A percentile compares a stretch with the other conserved stretches of the same genome.
phyloP scores from a whole-genome alignment of 1,284 basidiomycete species.

The Ceratobasidium sp. region DNA sequence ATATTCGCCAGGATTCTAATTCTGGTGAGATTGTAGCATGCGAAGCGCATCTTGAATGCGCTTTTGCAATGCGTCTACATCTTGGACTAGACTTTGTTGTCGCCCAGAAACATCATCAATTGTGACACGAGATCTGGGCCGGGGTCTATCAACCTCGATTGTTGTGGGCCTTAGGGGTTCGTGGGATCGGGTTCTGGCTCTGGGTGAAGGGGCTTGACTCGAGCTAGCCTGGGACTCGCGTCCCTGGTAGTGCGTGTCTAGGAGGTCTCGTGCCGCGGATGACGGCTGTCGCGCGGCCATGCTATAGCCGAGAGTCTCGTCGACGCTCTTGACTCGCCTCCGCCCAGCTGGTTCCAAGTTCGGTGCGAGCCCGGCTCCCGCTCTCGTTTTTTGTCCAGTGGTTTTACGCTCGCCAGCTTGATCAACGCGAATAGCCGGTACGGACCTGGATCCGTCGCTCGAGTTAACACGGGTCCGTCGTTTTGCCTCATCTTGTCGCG shows the following conservation, averaged over 20 bases:
- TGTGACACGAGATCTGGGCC: neutral
- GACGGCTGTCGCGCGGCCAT: neutral
- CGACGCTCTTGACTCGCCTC: conserved; percentile 23
- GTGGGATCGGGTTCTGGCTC: conserved; percentile 16
- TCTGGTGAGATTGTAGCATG: neutral
- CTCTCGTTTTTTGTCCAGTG: neutral
- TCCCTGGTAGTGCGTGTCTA: neutral
- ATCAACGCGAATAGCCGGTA: neutral
- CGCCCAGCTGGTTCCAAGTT: neutral
- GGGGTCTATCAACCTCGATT: neutral
- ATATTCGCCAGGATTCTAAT: neutral
- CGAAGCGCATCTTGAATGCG: conserved; percentile 16
- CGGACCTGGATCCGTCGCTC: neutral
- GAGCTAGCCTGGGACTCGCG: neutral
- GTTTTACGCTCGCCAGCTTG: neutral
- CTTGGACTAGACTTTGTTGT: conserved; percentile 10
- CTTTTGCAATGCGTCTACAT: conserved; percentile 13
- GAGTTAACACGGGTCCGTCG: neutral
- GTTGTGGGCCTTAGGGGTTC: neutral
- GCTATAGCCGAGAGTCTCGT: neutral
- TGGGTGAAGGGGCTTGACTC: neutral
- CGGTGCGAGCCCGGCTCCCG: neutral
- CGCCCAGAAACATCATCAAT: conserved; percentile 14
- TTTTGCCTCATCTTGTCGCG: conserved; percentile 9
- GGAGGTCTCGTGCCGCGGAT: neutral